Conservation (phyloP, 1,284 basidiomycete species). For the Abortiporus biennis region DNA sequence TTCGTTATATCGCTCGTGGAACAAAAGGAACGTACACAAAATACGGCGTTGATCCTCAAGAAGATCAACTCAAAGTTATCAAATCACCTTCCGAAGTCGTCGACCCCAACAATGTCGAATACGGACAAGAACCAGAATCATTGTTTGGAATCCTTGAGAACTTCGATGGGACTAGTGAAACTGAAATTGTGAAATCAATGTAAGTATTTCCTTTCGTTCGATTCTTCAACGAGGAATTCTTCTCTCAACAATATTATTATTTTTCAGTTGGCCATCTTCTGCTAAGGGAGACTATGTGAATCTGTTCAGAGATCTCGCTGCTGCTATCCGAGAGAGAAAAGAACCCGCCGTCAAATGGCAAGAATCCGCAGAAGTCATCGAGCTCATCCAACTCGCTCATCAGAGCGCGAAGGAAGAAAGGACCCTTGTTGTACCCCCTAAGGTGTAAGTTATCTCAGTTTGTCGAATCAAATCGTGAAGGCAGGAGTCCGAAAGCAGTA, state of each 20-base stretch:
- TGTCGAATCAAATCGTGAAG: no score
- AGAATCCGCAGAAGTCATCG: conserved; percentile 62
- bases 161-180: conserved; percentile 27
- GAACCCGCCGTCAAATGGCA: conserved; percentile 62
- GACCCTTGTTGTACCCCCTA: conserved; percentile 33
- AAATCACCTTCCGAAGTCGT: conserved; percentile 41
- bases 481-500: no score
- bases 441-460: conserved; percentile 8
- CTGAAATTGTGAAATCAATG: conserved; percentile 44
- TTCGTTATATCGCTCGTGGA: conserved; percentile 67
- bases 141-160: conserved; percentile 58
- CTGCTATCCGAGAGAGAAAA: conserved; percentile 48
- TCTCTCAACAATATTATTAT: conserved; percentile 1
- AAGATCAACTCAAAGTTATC: conserved; percentile 60
- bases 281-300: conserved; percentile 54
- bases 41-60: conserved; percentile 75
- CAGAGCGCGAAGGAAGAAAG: conserved; percentile 56
- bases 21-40: conserved; percentile 71
- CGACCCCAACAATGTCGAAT: conserved; percentile 20
- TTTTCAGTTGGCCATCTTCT: conserved; percentile 56
- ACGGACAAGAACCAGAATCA: conserved; percentile 46
- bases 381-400: conserved; percentile 69
- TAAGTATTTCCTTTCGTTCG: conserved; percentile 26
- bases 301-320: conserved; percentile 62
- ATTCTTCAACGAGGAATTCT: background rate